Evolutionary conservation across 2,329 filamentous ascomycete species (phyloP).

Genomic region (Botrytis sinoallii): DNA sequence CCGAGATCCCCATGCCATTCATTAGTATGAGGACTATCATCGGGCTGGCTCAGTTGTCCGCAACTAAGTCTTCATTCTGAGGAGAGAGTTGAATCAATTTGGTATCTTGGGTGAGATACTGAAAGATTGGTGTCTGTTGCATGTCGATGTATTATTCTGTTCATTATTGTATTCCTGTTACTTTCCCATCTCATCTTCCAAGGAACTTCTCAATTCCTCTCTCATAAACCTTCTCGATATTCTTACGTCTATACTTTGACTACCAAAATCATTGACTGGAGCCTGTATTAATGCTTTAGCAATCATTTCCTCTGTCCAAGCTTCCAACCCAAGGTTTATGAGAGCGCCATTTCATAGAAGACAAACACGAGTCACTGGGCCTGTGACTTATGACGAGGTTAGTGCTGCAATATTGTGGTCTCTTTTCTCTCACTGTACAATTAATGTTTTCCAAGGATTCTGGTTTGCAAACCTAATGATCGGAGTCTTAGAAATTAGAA

Average conservation of each 20-base stretch:
- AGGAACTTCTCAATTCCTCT: too few species aligned
- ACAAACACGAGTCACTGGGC: neutral
- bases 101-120: neutral
- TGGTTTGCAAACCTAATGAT: conserved; percentile 22
- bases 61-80: neutral
- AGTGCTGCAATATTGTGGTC: neutral
- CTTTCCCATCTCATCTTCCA: neutral
- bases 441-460: conserved; percentile 5
- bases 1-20: neutral
- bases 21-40: neutral
- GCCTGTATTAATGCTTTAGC: neutral
- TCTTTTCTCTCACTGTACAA: neutral
- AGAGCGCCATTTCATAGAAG: neutral
- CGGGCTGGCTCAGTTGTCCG: neutral
- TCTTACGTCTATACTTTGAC: neutral
- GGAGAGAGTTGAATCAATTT: neutral
- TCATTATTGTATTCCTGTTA: neutral
- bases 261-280: neutral
- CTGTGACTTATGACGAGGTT: neutral
- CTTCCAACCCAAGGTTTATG: neutral
- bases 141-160: neutral
- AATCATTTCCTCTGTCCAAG: neutral
- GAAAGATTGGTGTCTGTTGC: neutral
- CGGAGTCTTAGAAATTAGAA: conserved; percentile 5
- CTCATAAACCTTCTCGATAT: neutral